Evolutionary conservation across 306 rosid genomes (phyloP), one percentile per base, ranked within the genome.

Genomic region (Prunus salicina): DNA sequence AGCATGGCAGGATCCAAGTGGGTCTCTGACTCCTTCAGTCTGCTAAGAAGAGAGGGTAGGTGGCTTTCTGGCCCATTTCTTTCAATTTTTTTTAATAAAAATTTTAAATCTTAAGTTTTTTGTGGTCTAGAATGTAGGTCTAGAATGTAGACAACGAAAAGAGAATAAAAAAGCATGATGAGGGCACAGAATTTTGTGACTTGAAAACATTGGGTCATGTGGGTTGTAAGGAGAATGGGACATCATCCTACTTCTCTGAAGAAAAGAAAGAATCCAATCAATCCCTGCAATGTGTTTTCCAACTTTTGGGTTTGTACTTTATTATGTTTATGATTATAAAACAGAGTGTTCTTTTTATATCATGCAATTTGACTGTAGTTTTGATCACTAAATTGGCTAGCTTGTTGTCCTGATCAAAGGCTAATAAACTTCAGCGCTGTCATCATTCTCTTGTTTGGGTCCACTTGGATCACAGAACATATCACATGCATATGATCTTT

Each of bases 161-260:
- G 41, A 22, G 67, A 72, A 56, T 55, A 24, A 32, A 22, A 72
- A 38, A 41, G 18, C 67, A 72, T 56, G 41, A 56, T 72, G 34
- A 38, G 55, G 43, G 76, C 76, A 56, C 67, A 57, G 53, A 72
- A 72, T 56, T 56, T 46, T 41, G 67, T 73, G 76, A 58, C 41
- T 2, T 1, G 56, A 57, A 58, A 72, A 58, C 67, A 4, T 57
- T 62, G 13, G 20, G 49, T 18, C 76, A 73, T 43, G 68, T 57
- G 76, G 25, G 27, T 43, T 57, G 27, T 38, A 24, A 73, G 67
- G 57, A 73, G 67, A 73, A 57, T 3, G 63, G 30, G 16, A 15
- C 67, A 41, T 57, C 56, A 57, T 73, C 30, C 56, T 20, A 72
- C 34, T 30, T 51, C 64, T 12, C 56, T 9, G 67, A 58, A 22